phyloP scores from a whole-genome alignment of 2,329 filamentous ascomycete species.

The Phoma sp. region DNA sequence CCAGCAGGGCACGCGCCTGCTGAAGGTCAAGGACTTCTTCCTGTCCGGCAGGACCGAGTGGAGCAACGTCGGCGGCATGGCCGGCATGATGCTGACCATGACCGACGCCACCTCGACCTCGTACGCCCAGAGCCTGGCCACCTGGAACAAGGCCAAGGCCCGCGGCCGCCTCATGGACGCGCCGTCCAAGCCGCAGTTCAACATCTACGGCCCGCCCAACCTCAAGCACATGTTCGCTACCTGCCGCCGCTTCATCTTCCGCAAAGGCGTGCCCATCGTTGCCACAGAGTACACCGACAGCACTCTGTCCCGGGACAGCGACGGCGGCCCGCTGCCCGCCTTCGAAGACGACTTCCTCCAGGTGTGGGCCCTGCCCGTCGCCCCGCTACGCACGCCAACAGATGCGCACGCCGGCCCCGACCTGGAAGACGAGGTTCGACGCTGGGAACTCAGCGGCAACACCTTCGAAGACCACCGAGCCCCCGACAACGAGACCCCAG shows the following conservation, averaged over 20 bases:
- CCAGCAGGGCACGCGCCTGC: slow-evolving; percentile 70
- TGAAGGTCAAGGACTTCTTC: slow-evolving; percentile 78
- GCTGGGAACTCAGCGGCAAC: slow-evolving; percentile 37
- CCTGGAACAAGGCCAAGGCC: slow-evolving; percentile 29
- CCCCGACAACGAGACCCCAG: slow-evolving; percentile 35
- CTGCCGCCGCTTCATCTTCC: slow-evolving; percentile 82
- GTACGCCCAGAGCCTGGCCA: slow-evolving; percentile 54
- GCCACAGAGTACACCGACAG: slow-evolving; percentile 68
- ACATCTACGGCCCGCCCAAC: slow-evolving; percentile 83
- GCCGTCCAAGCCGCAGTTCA: slow-evolving; percentile 39
- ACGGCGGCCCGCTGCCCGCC: slow-evolving; percentile 62
- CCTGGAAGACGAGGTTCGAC: slow-evolving; percentile 28
- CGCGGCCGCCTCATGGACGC: slow-evolving; percentile 21
- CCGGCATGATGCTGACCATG: slow-evolving; percentile 85
- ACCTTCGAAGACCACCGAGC: slow-evolving; percentile 42
- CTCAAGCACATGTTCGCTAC: slow-evolving; percentile 82
- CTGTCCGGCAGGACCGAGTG: slow-evolving; percentile 80
- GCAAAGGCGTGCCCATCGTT: slow-evolving; percentile 78
- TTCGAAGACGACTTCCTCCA: slow-evolving; percentile 79
- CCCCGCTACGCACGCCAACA: slow-evolving; percentile 29
- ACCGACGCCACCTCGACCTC: slow-evolving; percentile 69
- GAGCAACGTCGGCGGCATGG: slow-evolving; percentile 78
- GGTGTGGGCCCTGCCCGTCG: slow-evolving; percentile 81
- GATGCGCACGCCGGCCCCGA: slow-evolving; percentile 25
- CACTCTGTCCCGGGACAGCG: slow-evolving; percentile 34